phyloP scores from a whole-genome alignment of 2,329 filamentous ascomycete genomes.

The Scedosporium apiospermum region DNA sequence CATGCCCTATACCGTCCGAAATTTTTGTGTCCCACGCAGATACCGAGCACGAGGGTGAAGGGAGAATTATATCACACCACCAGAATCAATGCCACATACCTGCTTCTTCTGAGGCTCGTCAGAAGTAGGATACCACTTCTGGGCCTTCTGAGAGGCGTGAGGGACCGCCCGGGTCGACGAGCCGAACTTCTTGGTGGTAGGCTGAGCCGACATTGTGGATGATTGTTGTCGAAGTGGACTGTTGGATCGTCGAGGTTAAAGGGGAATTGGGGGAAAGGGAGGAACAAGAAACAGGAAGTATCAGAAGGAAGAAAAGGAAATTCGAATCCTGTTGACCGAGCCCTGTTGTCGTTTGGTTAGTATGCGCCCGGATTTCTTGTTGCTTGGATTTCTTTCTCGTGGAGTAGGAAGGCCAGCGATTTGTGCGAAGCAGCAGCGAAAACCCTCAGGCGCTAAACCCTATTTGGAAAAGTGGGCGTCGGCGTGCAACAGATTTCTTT shows the following conservation, averaged over 20 bases:
- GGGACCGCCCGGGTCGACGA: constrained; percentile 91
- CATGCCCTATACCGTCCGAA: constrained; percentile 3
- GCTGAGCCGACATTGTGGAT: constrained; percentile 58
- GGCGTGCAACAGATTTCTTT: not conserved
- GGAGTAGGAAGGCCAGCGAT: constrained; percentile 10
- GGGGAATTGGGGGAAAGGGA: constrained; percentile 22
- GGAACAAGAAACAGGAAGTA: constrained; percentile 11
- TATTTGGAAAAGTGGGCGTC: constrained; percentile 13
- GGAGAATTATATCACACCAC: not conserved
- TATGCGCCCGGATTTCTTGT: constrained; percentile 4
- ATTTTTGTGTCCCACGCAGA: not conserved
- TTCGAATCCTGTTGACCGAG: constrained; percentile 7
- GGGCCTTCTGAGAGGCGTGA: constrained; percentile 79
- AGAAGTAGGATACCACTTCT: constrained; percentile 98
- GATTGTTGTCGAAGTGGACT: constrained; percentile 13
- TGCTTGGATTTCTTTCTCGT: constrained; percentile 6
- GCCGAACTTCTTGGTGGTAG: constrained; percentile 89
- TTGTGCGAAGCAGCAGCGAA: constrained; percentile 28
- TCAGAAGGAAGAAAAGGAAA: constrained; percentile 2
- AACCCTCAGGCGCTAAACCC: constrained; percentile 30
- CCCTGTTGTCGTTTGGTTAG: constrained; percentile 6
- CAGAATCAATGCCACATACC: constrained; percentile 54
- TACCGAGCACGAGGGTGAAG: not conserved
- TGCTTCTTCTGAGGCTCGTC: constrained; percentile 84
- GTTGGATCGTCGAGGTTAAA: constrained; percentile 14